Evolutionary conservation across 2,329 filamentous ascomycete genomes (phyloP), one percentile per base, ranked within the genome.

Genomic region (Didymella keratinophila): DNA sequence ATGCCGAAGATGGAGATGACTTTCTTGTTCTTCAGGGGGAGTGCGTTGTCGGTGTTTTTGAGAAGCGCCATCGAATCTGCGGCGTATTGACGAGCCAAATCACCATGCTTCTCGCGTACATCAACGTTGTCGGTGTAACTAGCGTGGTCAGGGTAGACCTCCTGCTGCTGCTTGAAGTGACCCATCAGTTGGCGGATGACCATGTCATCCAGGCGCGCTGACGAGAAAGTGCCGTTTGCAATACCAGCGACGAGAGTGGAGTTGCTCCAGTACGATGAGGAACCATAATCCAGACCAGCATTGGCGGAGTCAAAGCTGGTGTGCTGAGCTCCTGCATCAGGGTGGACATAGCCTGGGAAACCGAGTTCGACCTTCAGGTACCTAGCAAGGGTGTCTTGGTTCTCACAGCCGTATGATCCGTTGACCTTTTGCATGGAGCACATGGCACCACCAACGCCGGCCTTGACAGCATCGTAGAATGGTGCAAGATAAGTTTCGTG

Each of bases 401-500:
- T 72, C 47, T 70, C 58, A 32, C 69, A 72, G 8, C 52, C 62
- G 41, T 71, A 67, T 1, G 63, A 58, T 27, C 60, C 56, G 34
- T 72, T 71, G 20, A 68, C 57, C 18, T 61, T 64, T 16, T 78
- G 68, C 55, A 78, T 78, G 0, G 72, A 75, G 63, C 86, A 89
- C 86, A 89, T 88, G 44, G 87, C 76, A 0, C 81, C 83, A 0
- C 78, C 84, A 0, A 81, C 81, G 1, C 86, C 86, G 4, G 84
- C 84, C 25, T 74, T 79, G 4, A 89, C 73, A 0, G 83, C 81
- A 56, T 89, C 83, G 64, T 85, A 81, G 57, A 88, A 89, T 0
- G 87, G 86, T 80, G 84, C 89, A 1, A 86, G 78, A 51, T 89
- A 89, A 16, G 84, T 78, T 70, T 89, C 87, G 61, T 88, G 86